phyloP scores from a whole-genome alignment of 306 rosid species.

The Glycine tomentella region DNA sequence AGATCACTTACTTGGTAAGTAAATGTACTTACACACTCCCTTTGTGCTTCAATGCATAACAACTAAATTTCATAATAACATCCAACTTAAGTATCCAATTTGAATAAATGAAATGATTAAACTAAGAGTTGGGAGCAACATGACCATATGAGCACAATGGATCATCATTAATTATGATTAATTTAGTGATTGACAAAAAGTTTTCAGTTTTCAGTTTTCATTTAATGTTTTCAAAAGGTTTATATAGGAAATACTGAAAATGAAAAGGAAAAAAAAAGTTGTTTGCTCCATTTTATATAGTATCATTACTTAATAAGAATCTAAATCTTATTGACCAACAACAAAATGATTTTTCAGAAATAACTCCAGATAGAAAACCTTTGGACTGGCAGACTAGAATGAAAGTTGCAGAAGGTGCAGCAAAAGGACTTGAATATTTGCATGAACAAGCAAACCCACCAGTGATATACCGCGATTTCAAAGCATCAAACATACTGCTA shows the following conservation, averaged over 20 bases:
- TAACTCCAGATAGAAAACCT: constrained; percentile 46
- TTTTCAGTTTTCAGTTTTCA: too few species aligned
- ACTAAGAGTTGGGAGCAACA: background rate
- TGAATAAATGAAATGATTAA: background rate
- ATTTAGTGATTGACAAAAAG: too few species aligned
- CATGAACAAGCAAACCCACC: constrained; percentile 85
- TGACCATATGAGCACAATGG: background rate
- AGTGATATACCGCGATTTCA: constrained; percentile 90
- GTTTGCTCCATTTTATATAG: background rate
- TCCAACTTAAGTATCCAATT: background rate
- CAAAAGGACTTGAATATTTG: constrained; percentile 84
- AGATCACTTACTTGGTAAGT: constrained; percentile 85
- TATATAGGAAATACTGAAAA: too few species aligned
- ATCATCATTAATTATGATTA: too few species aligned
- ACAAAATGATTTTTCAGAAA: constrained; percentile 52
- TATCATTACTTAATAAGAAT: background rate
- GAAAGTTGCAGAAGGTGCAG: constrained; percentile 87
- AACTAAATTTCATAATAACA: too few species aligned
- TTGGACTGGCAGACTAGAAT: constrained; percentile 85
- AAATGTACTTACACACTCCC: too few species aligned
- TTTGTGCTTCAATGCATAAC: too few species aligned
- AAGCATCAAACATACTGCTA: constrained; percentile 79
- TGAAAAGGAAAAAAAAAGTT: too few species aligned
- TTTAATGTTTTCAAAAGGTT: too few species aligned
- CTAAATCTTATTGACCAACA: background rate